Evolutionary conservation across 768 basidiomycete species (phyloP), one percentile per base, ranked within the genome.

Genomic region (Mycena vulgaris): DNA sequence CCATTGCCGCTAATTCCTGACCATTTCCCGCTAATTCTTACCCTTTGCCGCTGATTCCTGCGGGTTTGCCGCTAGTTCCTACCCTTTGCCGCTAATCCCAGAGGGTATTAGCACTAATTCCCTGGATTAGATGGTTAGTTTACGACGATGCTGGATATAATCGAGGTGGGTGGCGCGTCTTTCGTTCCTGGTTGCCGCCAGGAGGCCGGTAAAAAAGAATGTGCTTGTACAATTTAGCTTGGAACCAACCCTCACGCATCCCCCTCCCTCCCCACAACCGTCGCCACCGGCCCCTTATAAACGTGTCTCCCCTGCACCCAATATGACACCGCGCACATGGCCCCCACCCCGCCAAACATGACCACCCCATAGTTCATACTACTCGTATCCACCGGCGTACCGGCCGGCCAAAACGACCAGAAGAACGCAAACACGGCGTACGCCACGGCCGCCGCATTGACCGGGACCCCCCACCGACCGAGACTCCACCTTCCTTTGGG

Each of bases 321-420:
- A 63, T 63, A 63, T 28, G 63, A 55, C 63, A 63, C 63, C 40
- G 52, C 63, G 63, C 63, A 63, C 63, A 63, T 63, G 51, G 39
- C 63, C 63, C 63, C 63, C 52, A 63, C 63, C 51, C 63, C 51
- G 63, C 52, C 63, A 55, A 63, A 63, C 52, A 63, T 63, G 52
- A 63, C 63, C 63, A 63, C 63, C 39, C 63, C 63, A 55, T 63
- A 63, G 51, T 63, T 63, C 63, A 63, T 63, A 55, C 52, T 63
- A 45, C 39, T 55, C 45, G 51, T 9, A 63, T 63, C 63, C 63
- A 63, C 63, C 52, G 63, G 63, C 51, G 63, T 63, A 55, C 63
- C 63, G 52, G 63, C 63, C 63, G 63, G 63, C 63, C 63, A 63
- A 63, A 63, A 63, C 39, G 63, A 63, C 63, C 63, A 63, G 63